phyloP scores from a whole-genome alignment of 2,329 filamentous ascomycete genomes.

The Bisporella sp. region DNA sequence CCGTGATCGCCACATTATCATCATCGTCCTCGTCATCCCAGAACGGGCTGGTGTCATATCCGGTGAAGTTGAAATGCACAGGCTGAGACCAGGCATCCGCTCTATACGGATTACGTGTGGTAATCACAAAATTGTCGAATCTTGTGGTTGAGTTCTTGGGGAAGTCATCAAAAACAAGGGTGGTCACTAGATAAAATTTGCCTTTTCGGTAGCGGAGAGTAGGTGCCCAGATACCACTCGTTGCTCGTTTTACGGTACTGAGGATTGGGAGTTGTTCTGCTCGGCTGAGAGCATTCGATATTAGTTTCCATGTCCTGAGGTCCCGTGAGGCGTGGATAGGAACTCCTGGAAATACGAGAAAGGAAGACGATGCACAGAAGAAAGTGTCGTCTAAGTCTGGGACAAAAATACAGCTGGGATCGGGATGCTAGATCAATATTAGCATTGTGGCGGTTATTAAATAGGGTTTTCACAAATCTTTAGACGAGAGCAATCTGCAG shows the following conservation, averaged over 20 bases:
- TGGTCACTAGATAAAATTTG: conserved; percentile 18
- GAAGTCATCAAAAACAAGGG: conserved; percentile 30
- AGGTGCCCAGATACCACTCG: background rate
- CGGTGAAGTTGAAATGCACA: conserved; percentile 40
- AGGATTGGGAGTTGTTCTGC: background rate
- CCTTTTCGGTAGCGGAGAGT: background rate
- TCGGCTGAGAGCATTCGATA: background rate
- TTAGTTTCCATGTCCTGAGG: background rate
- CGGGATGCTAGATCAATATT: conserved; percentile 23
- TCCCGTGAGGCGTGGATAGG: conserved; percentile 7
- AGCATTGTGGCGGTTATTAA: no score
- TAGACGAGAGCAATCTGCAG: no score
- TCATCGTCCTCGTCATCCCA: conserved; percentile 40
- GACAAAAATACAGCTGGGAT: conserved; percentile 34
- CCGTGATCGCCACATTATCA: conserved; percentile 44
- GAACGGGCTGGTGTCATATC: conserved; percentile 48
- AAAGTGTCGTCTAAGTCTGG: conserved; percentile 27
- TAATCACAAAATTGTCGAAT: conserved; percentile 38
- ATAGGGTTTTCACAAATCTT: no score
- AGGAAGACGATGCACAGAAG: conserved; percentile 34
- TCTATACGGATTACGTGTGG: conserved; percentile 32
- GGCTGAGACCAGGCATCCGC: conserved; percentile 36
- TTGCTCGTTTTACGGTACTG: background rate
- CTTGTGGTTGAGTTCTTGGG: conserved; percentile 29
- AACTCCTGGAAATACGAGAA: conserved; percentile 34